Percentiles rank a stretch among this genome's conserved stretches.
Evolutionary conservation across 345 rosid genomes (phyloP).

Genomic region (Rhodamnia rubescens): DNA sequence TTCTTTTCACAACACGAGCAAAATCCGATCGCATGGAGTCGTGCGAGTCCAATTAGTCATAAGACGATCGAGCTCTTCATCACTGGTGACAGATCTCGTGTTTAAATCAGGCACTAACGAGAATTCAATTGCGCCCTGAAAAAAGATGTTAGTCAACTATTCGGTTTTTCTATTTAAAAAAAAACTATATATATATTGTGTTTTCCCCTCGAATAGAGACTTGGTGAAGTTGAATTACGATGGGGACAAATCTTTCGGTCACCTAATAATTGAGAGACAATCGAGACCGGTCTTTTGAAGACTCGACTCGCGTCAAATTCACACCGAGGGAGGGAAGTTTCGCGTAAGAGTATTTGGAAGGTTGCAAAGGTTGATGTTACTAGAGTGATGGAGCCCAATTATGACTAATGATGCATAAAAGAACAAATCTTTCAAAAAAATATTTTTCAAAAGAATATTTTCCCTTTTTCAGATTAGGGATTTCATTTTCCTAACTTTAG

Average conservation of each 20-base stretch:
- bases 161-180: too few species aligned
- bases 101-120: rapidly evolving
- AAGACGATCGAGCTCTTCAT: rapidly evolving
- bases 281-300: neutral
- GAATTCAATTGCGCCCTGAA: neutral
- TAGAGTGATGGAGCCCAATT: too few species aligned
- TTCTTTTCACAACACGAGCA: neutral
- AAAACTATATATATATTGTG: too few species aligned
- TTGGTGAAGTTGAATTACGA: neutral
- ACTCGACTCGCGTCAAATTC: neutral
- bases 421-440: too few species aligned
- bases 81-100: rapidly evolving
- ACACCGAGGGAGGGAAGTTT: too few species aligned
- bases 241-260: neutral
- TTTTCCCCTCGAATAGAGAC: neutral
- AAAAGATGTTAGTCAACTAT: rapidly evolving
- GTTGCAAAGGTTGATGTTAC: too few species aligned
- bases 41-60: rapidly evolving
- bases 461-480: too few species aligned
- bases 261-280: neutral
- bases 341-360: too few species aligned
- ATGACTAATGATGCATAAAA: too few species aligned
- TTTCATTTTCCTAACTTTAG: too few species aligned
- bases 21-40: neutral
- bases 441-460: too few species aligned